Percentiles rank a stretch among this genome's conserved stretches.
phyloP scores from a whole-genome alignment of 192 early-diverging fungal species.

The Phycomyces nitens region DNA sequence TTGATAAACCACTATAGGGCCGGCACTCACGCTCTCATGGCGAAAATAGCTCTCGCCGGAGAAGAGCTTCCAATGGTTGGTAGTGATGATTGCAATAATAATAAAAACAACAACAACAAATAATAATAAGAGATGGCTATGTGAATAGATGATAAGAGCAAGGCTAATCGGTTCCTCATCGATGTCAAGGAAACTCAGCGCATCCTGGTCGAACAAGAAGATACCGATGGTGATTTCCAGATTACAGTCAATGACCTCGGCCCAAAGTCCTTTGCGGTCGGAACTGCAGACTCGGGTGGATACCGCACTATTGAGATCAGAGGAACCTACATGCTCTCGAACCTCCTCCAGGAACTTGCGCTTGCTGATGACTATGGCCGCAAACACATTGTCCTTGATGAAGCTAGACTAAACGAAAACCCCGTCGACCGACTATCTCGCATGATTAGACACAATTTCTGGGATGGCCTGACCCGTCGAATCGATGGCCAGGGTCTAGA shows the following conservation, averaged over 20 bases:
- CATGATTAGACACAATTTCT: conserved; percentile 89
- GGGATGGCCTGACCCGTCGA: conserved; percentile 88
- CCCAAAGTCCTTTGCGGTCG: conserved; percentile 83
- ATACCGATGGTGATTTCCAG: conserved; percentile 92
- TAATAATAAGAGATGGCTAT: neutral
- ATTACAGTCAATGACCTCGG: conserved; percentile 92
- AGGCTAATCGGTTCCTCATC: conserved; percentile 76
- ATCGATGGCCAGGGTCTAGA: conserved; percentile 84
- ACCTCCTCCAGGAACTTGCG: conserved; percentile 91
- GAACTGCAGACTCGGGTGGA: conserved; percentile 82
- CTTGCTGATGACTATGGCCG: conserved; percentile 83
- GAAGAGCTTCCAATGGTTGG: conserved; percentile 42
- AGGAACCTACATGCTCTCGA: conserved; percentile 92
- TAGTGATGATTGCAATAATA: neutral
- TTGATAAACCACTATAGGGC: neutral
- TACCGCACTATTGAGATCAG: conserved; percentile 87
- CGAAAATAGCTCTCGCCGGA: conserved; percentile 14
- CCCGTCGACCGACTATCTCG: conserved; percentile 85
- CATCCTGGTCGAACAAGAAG: conserved; percentile 84
- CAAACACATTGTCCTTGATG: conserved; percentile 83
- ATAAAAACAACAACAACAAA: neutral
- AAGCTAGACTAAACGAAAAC: conserved; percentile 87
- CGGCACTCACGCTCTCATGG: neutral
- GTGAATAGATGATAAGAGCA: conserved; percentile 52
- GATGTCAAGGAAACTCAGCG: conserved; percentile 82